Evolutionary conservation across 2,329 filamentous ascomycete genomes (phyloP).

Genomic region (Leptographium flavum): DNA sequence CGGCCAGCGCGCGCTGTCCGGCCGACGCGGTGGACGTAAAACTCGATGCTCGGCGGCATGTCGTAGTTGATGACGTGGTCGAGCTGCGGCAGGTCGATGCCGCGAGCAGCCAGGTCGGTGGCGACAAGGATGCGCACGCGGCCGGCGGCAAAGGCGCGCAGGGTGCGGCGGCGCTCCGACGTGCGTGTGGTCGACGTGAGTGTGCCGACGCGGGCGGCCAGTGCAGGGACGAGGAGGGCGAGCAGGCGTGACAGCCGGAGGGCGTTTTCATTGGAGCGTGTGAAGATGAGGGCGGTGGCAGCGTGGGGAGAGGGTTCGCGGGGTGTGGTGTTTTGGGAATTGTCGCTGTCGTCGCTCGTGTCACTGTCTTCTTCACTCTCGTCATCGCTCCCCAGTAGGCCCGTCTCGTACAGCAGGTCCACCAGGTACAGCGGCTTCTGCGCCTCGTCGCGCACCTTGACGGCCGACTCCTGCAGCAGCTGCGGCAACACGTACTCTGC

Average conservation of each 20-base stretch:
- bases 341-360: constrained; percentile 4
- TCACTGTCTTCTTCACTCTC: constrained; percentile 12
- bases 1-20: constrained; percentile 75
- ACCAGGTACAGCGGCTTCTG: constrained; percentile 78
- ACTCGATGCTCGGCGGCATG: constrained; percentile 63
- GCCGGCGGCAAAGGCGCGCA: constrained; percentile 49
- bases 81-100: constrained; percentile 67
- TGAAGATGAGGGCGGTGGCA: constrained; percentile 62
- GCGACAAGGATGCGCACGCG: constrained; percentile 64
- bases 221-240: constrained; percentile 41
- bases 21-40: constrained; percentile 84
- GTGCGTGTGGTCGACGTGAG: constrained; percentile 70
- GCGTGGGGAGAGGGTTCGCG: constrained; percentile 11
- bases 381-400: not conserved
- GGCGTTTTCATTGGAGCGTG: constrained; percentile 77
- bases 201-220: constrained; percentile 46
- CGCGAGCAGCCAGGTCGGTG: constrained; percentile 84
- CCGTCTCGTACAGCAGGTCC: constrained; percentile 44
- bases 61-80: constrained; percentile 91
- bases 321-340: not conserved
- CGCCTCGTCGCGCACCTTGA: constrained; percentile 54
- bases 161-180: constrained; percentile 50
- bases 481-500: constrained; percentile 40
- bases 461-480: constrained; percentile 47
- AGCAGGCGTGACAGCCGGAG: constrained; percentile 76